A percentile compares a stretch with the other conserved stretches of the same genome.
These are phyloP conservation scores for Cladosporium sp. DNA, from an alignment of 2,329 filamentous ascomycete genomes.

Conservation along the genomic window DNA sequence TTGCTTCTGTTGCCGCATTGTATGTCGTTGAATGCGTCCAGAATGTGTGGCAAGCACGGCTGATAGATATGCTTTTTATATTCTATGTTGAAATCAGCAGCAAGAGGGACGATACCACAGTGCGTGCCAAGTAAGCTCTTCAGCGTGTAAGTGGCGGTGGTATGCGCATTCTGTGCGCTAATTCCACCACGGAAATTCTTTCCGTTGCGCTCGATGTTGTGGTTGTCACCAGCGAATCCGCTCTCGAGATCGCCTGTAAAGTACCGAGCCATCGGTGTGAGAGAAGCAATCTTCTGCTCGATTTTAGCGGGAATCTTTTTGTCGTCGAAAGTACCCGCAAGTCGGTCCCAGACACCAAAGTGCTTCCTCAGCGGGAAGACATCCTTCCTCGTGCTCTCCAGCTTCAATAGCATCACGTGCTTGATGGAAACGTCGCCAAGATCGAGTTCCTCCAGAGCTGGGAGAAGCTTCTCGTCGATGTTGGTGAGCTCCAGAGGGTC, in stretches of 20 bases:
- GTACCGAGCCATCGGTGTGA: conserved; percentile 10
- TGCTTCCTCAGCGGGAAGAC: conserved; percentile 36
- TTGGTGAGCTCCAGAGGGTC: conserved; percentile 38
- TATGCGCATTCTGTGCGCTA: conserved; percentile 31
- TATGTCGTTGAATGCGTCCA: conserved; percentile 34
- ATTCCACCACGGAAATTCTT: conserved; percentile 9
- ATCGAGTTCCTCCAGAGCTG: conserved; percentile 28
- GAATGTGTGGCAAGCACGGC: conserved; percentile 36
- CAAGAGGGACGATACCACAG: conserved; percentile 37
- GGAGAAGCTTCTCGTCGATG: conserved; percentile 29
- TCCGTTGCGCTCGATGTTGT: conserved; percentile 6
- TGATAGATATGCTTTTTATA: conserved; percentile 35
- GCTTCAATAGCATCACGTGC: conserved; percentile 35
- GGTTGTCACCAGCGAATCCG: conserved; percentile 2
- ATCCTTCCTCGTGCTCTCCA: conserved; percentile 40
- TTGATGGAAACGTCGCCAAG: conserved; percentile 33
- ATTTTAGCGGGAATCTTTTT: conserved; percentile 1
- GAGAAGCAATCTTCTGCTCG: not conserved
- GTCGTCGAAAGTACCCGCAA: conserved; percentile 16
- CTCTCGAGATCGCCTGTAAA: conserved; percentile 7
- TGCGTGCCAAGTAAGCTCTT: conserved; percentile 37
- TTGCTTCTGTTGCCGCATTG: conserved; percentile 18
- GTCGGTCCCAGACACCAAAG: conserved; percentile 30
- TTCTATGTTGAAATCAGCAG: conserved; percentile 38
- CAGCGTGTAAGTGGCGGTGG: conserved; percentile 36